Evolutionary conservation across 495 filamentous ascomycete species (phyloP).

Genomic region (Wilcoxina mikolae): DNA sequence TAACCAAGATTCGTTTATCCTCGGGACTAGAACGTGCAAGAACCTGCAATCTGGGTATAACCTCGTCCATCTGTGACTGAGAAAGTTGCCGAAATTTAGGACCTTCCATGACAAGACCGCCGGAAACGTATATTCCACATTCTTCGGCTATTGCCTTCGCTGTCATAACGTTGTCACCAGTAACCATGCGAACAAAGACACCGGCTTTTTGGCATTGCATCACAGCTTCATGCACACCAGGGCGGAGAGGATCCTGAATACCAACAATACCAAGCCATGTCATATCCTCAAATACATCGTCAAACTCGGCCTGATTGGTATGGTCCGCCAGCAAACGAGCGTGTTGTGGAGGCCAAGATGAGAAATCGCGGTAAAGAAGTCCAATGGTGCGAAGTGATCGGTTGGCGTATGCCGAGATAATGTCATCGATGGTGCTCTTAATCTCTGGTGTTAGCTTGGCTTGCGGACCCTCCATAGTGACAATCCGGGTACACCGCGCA

Average conservation of each 20-base stretch:
- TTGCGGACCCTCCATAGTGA: conserved; percentile 40
- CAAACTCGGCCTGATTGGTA: conserved; percentile 45
- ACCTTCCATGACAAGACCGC: conserved; percentile 70
- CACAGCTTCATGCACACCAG: conserved; percentile 66
- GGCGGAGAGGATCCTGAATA: conserved; percentile 63
- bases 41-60: conserved; percentile 64
- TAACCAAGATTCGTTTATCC: conserved; percentile 70
- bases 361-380: conserved; percentile 58
- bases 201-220: conserved; percentile 57
- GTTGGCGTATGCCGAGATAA: conserved; percentile 51
- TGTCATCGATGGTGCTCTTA: conserved; percentile 36
- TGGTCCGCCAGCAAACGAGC: conserved; percentile 42
- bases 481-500: conserved; percentile 41
- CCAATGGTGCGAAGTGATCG: conserved; percentile 63
- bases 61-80: conserved; percentile 47
- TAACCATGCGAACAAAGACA: conserved; percentile 81
- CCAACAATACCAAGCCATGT: conserved; percentile 54
- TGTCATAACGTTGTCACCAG: conserved; percentile 71
- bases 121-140: conserved; percentile 64
- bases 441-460: conserved; percentile 36
- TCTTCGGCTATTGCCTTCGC: conserved; percentile 75
- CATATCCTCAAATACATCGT: conserved; percentile 54
- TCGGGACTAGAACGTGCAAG: conserved; percentile 73
- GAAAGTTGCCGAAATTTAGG: conserved; percentile 62
- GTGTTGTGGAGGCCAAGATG: conserved; percentile 55